Evolutionary conservation across 2,329 filamentous ascomycete species (phyloP).

Genomic region (Leptographium radiaticola): DNA sequence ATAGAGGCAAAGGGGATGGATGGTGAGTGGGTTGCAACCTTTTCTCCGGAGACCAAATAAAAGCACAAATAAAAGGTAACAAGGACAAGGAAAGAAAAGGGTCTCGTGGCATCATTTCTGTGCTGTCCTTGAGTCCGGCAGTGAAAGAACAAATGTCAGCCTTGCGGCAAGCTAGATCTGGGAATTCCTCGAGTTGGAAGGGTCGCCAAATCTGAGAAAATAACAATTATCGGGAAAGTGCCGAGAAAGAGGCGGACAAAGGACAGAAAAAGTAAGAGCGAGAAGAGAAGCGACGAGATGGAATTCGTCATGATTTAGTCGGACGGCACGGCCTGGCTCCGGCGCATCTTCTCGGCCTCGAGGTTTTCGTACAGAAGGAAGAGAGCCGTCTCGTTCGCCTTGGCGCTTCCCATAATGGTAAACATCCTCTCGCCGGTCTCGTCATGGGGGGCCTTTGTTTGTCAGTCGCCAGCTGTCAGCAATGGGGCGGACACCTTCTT

Average conservation of each 20-base stretch:
- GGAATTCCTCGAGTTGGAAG: constrained; percentile 28
- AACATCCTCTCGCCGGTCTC: constrained; percentile 99
- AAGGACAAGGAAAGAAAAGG: constrained; percentile 7
- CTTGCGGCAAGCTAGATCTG: constrained; percentile 54
- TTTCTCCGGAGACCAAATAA: background rate
- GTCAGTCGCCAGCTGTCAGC: constrained; percentile 5
- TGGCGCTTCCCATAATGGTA: constrained; percentile 92
- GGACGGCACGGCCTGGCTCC: constrained; percentile 56
- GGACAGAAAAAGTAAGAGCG: background rate
- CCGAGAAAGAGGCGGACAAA: constrained; percentile 8
- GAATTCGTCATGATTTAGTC: constrained; percentile 28
- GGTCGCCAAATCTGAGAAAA: constrained; percentile 37
- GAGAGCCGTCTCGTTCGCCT: constrained; percentile 88
- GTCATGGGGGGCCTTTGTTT: constrained; percentile 65
- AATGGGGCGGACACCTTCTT: constrained; percentile 12
- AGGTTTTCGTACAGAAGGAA: constrained; percentile 98
- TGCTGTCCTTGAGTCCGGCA: constrained; percentile 28
- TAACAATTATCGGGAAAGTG: constrained; percentile 8
- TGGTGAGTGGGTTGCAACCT: background rate
- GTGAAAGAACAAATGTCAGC: constrained; percentile 30
- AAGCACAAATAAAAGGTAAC: constrained; percentile 1
- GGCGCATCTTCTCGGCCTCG: constrained; percentile 97
- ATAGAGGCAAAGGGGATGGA: background rate
- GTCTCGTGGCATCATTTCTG: constrained; percentile 28
- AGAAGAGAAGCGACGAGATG: background rate